Evolutionary conservation across 1,139 yeast genomes (phyloP).

Genomic region (Yarrowia galli): DNA sequence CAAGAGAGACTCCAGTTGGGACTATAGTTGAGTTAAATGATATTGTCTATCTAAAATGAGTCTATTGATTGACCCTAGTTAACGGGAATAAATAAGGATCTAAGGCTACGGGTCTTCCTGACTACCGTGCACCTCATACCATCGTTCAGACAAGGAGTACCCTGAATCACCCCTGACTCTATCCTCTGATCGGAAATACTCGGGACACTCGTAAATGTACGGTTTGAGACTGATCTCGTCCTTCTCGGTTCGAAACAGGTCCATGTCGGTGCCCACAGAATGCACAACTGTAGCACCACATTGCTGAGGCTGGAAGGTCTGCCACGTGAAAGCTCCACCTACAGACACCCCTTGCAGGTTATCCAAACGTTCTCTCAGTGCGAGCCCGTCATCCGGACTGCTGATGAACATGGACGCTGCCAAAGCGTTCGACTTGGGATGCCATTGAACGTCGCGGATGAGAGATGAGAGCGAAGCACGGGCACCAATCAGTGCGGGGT

Average conservation of each 20-base stretch:
- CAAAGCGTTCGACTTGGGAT: slow-evolving; percentile 17
- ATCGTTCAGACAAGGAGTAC: slow-evolving; percentile 7
- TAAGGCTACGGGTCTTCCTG: too few relatives aligned
- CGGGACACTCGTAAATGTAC: slow-evolving; percentile 25
- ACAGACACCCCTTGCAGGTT: slow-evolving; percentile 15
- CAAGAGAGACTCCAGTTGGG: too few relatives aligned
- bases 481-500: slow-evolving; percentile 10
- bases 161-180: slow-evolving; percentile 24
- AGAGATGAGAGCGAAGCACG: slow-evolving; percentile 30
- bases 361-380: slow-evolving; percentile 5
- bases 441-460: slow-evolving; percentile 26
- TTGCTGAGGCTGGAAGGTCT: slow-evolving; percentile 28
- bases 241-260: slow-evolving; percentile 1
- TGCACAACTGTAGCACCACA: slow-evolving; percentile 34
- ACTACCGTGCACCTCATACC: slow-evolving; percentile 22
- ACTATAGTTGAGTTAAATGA: too few relatives aligned
- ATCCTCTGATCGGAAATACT: neutral
- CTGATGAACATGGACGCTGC: slow-evolving; percentile 30
- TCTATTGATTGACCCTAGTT: neutral
- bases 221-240: slow-evolving; percentile 19
- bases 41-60: too few relatives aligned
- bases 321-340: slow-evolving; percentile 32
- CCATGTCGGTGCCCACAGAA: neutral
- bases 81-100: neutral
- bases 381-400: slow-evolving; percentile 29